Percentiles rank a stretch among this genome's conserved stretches.
Evolutionary conservation across 2,329 filamentous ascomycete genomes (phyloP).

Genomic region (Pseudogymnoascus pannorum): DNA sequence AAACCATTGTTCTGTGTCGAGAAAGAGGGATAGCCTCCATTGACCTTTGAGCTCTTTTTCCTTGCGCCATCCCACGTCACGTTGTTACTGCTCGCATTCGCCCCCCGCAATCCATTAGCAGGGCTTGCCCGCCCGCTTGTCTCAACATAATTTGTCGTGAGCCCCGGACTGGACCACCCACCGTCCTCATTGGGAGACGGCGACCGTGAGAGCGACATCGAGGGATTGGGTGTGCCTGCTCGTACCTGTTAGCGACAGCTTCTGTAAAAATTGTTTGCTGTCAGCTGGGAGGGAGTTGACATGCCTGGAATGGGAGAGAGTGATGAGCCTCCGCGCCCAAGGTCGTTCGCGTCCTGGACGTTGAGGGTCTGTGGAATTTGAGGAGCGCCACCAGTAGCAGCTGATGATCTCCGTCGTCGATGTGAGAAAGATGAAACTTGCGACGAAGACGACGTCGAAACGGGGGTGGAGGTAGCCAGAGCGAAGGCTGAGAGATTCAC

Average conservation of each 20-base stretch:
- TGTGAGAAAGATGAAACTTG: conserved; percentile 26
- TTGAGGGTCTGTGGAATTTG: conserved; percentile 19
- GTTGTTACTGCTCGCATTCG: conserved; percentile 45
- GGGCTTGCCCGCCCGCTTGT: conserved; percentile 64
- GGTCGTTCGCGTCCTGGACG: conserved; percentile 17
- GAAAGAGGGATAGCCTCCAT: conserved; percentile 70
- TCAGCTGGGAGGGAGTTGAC: neutral
- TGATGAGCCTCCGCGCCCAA: conserved; percentile 15
- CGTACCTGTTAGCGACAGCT: conserved; percentile 4
- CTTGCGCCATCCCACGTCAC: conserved; percentile 80
- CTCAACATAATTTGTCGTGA: conserved; percentile 53
- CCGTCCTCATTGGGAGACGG: conserved; percentile 78
- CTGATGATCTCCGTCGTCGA: conserved; percentile 32
- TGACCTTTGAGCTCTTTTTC: conserved; percentile 64
- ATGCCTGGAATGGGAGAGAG: conserved; percentile 27
- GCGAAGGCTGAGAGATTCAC: conserved; percentile 29
- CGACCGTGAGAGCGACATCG: conserved; percentile 81
- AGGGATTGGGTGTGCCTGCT: conserved; percentile 45
- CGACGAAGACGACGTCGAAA: conserved; percentile 45
- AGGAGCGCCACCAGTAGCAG: conserved; percentile 19
- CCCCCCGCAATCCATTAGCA: conserved; percentile 38
- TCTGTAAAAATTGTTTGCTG: neutral
- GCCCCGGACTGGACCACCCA: conserved; percentile 80
- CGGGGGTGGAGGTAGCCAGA: conserved; percentile 44
- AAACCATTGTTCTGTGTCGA: conserved; percentile 78